Percentiles rank a stretch among this genome's conserved stretches.
Conservation (phyloP, 2,329 filamentous ascomycete species). For the Colletotrichum noveboracense region DNA sequence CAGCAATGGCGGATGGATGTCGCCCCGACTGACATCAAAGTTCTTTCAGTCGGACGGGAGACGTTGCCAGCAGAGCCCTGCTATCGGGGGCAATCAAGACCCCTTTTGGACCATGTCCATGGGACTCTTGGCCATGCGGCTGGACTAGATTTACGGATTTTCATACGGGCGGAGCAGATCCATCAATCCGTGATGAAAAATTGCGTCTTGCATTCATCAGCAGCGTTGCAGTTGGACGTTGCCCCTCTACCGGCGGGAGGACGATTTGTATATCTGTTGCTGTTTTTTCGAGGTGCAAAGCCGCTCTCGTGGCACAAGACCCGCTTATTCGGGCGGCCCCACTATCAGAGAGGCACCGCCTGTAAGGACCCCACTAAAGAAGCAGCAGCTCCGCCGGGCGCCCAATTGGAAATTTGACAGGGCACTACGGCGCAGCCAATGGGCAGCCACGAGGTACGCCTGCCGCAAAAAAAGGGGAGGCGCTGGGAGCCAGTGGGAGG, state of each 20-base stretch:
- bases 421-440: not conserved
- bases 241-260: not conserved
- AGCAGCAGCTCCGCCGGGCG: not conserved
- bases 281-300: not conserved
- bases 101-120: not conserved
- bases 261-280: not conserved
- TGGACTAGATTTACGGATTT: constrained; percentile 13
- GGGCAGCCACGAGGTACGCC: not conserved
- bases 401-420: constrained; percentile 6
- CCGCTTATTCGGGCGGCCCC: not conserved
- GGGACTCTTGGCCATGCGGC: not conserved
- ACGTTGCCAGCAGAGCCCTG: not conserved
- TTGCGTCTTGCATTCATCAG: not conserved
- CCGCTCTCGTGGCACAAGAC: not conserved
- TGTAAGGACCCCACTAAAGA: not conserved
- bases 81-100: not conserved
- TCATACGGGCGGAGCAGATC: not conserved
- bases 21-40: not conserved
- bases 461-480: not conserved
- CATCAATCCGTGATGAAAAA: not conserved
- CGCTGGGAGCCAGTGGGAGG: not conserved
- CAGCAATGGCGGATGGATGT: not conserved
- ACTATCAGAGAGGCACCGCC: not conserved
- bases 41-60: not conserved
- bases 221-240: not conserved